A percentile compares a stretch with the other conserved stretches of the same genome.
These are phyloP conservation scores for Metschnikowia lochheadii DNA, from an alignment of 805 yeast species.

Conservation along the genomic window DNA sequence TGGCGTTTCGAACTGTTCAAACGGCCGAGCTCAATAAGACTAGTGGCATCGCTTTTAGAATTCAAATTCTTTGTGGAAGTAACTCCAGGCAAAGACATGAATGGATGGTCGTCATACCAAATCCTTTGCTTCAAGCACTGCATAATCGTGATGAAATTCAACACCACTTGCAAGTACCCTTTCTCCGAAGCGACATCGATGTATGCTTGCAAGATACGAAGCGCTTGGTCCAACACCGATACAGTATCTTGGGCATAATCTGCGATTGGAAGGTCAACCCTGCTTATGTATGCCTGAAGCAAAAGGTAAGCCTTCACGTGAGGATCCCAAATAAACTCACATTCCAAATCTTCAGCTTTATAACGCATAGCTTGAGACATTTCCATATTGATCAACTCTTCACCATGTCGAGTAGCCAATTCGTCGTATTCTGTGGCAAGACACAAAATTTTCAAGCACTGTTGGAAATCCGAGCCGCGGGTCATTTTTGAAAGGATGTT, in stretches of 20 bases:
- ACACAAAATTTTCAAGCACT: conserved; percentile 56
- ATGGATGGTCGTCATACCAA: conserved; percentile 80
- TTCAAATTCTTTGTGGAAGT: neutral
- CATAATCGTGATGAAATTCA: conserved; percentile 65
- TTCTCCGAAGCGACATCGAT: conserved; percentile 85
- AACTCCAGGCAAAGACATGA: conserved; percentile 52
- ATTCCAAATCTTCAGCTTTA: conserved; percentile 51
- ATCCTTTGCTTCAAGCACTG: conserved; percentile 83
- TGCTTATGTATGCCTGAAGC: conserved; percentile 66
- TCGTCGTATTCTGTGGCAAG: conserved; percentile 81
- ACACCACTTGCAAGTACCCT: conserved; percentile 63
- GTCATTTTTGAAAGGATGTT: conserved; percentile 23
- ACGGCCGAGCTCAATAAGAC: conserved; percentile 42
- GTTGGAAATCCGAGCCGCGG: conserved; percentile 42
- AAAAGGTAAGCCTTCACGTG: conserved; percentile 74
- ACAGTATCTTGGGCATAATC: conserved; percentile 94
- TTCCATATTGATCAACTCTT: conserved; percentile 64
- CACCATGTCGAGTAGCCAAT: conserved; percentile 87
- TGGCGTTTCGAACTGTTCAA: conserved; percentile 32
- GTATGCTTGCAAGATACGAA: conserved; percentile 90
- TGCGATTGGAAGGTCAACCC: conserved; percentile 83
- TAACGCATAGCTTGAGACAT: conserved; percentile 56
- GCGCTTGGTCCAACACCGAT: conserved; percentile 87
- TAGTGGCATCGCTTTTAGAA: conserved; percentile 10
- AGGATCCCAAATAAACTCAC: conserved; percentile 77